phyloP scores from a whole-genome alignment of 2,329 filamentous ascomycete genomes.

The Dendrostoma leiphaemia region DNA sequence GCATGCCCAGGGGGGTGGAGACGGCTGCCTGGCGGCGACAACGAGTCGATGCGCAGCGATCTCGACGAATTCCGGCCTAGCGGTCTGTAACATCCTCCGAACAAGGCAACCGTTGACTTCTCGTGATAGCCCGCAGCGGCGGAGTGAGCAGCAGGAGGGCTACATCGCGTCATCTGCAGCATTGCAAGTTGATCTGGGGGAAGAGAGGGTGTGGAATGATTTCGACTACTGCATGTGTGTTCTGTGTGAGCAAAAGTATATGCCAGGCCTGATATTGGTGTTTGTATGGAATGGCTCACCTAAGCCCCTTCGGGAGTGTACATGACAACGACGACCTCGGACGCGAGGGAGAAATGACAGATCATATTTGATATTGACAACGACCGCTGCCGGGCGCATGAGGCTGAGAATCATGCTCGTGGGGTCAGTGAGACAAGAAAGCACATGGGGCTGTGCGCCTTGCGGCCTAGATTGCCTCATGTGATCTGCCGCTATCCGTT shows the following conservation, averaged over 20 bases:
- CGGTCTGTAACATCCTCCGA: slow-evolving; percentile 14
- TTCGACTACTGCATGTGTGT: too few relatives aligned
- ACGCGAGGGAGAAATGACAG: slow-evolving; percentile 15
- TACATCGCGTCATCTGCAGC: slow-evolving; percentile 7
- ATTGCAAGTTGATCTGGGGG: background rate
- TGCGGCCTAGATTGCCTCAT: slow-evolving; percentile 1
- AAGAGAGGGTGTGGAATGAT: slow-evolving; percentile 5
- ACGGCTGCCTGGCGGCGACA: background rate
- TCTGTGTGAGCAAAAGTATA: background rate
- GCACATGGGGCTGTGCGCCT: background rate
- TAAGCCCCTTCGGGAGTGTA: background rate
- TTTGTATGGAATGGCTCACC: too few relatives aligned
- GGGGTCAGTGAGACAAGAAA: slow-evolving; percentile 9
- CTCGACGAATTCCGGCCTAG: slow-evolving; percentile 3
- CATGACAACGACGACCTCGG: background rate
- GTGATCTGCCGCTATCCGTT: slow-evolving; percentile 6
- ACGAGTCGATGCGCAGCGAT: slow-evolving; percentile 12
- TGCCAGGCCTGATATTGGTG: too few relatives aligned
- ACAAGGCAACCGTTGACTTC: slow-evolving; percentile 1
- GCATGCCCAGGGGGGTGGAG: background rate
- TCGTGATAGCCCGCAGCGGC: slow-evolving; percentile 1
- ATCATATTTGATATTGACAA: slow-evolving; percentile 5
- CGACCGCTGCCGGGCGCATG: slow-evolving; percentile 6
- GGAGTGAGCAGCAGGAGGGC: slow-evolving; percentile 2
- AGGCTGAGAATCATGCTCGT: slow-evolving; percentile 15